Evolutionary conservation across 352 stramenopile genomes (phyloP).

Genomic region (Phytophthora melonis): DNA sequence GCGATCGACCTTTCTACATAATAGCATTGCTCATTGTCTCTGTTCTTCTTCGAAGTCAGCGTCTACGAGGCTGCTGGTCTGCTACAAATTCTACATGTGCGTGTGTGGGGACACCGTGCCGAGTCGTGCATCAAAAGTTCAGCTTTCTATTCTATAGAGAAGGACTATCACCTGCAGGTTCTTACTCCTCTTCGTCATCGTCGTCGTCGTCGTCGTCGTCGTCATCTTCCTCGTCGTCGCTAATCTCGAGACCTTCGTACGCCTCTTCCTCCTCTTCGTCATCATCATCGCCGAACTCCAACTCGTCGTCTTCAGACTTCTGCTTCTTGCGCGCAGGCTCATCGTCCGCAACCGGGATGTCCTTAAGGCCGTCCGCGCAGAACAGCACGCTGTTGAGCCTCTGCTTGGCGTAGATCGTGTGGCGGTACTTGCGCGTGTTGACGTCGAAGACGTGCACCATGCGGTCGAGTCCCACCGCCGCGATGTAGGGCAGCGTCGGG

Average conservation of each 20-base stretch:
- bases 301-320: conserved; percentile 51
- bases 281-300: conserved; percentile 46
- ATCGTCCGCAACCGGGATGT: conserved; percentile 44
- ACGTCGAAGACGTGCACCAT: conserved; percentile 95
- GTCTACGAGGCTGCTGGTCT: too few relatives aligned
- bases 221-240: conserved; percentile 62
- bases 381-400: conserved; percentile 93
- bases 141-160: conserved; percentile 36
- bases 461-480: conserved; percentile 93
- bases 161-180: conserved; percentile 8
- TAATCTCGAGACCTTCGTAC: conserved; percentile 88
- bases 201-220: conserved; percentile 64
- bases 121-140: not conserved
- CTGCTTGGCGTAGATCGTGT: conserved; percentile 87
- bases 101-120: too few relatives aligned
- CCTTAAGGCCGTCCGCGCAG: conserved; percentile 82
- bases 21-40: conserved; percentile 12
- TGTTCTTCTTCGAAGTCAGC: too few relatives aligned
- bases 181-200: conserved; percentile 42
- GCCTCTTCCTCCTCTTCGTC: conserved; percentile 84
- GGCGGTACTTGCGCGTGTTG: conserved; percentile 78
- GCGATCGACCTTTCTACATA: conserved; percentile 5
- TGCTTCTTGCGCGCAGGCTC: conserved; percentile 62
- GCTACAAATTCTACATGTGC: too few relatives aligned
- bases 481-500: conserved; percentile 90